Base-by-base conservation (phyloP, 345 rosid species). In the Citrus glauca region DNA sequence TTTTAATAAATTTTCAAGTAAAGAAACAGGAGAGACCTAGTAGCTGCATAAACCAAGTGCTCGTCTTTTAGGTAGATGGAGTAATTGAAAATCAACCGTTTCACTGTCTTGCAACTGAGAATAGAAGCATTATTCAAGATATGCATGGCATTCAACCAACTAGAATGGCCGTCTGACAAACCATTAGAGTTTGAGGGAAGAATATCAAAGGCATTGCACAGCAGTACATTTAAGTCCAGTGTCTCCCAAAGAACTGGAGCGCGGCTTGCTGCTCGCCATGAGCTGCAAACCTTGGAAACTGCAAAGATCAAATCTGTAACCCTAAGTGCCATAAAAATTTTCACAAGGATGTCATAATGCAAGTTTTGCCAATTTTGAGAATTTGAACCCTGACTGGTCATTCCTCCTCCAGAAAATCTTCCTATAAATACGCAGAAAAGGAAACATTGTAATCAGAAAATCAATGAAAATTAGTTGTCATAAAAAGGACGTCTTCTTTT, bases 1-100 rank as follows among this genome's bases (percentile, higher is more conserved):
- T 16, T 28, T 30, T 9, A 53, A 20, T 55, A 71, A 57, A 55
- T 53, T 71, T 53, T 14, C 9, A 10, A 71, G 35, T 53, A 20
- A 53, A 55, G 33, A 22, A 10, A 71, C 8, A 32, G 32, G 42
- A 53, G 14, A 35, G n/a, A 78, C 76, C 81, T 78, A 24, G 27
- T 69, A 64, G 76, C 72, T 6, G 66, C 72, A 27, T 50, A 72
- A 38, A 37, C 48, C 64, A 78, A 37, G 59, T 72, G 81, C 70
- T 65, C 71, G 6, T 78, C 77, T 7, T 24, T 64, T 50, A 78
- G 35, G 66, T 19, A 33, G 19, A 40, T 7, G 20, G 28, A 63
- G 32, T n/a, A 71, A 59, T 63, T 25, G 28, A 71, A 78, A 71
- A 71, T 72, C 66, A 78, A 64, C 48, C 24, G 56, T 2, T 11